Base-by-base conservation (phyloP, 768 basidiomycete species). In the Trametes sanguinea region DNA sequence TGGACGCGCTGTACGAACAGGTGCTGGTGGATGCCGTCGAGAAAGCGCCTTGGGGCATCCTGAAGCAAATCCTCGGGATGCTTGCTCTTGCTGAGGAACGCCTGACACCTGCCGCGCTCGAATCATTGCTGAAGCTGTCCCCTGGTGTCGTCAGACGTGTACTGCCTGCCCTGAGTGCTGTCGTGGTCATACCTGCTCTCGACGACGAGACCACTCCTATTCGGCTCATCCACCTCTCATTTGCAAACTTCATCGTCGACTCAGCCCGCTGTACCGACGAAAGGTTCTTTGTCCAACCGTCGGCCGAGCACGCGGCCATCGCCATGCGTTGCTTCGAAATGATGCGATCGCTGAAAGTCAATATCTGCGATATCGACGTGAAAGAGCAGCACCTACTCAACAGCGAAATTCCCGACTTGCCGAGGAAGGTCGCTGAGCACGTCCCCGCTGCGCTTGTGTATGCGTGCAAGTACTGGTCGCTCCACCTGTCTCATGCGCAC, bases 361-460 rank as follows among this genome's bases (percentile, higher is more conserved):
- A 65, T 33, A 57, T 65, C 30, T 62, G 60, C 39, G 29, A 30
- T 6, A 13, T 44, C 40, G 27, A 14, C 1, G 3, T 17, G 17
- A 9, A 29, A 17, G 4, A 54, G 3, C 14, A 43, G 11, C 13
- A 8, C 29, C n/a, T 62, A 7, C 42, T 42, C 6, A 61, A 62
- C 48, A n/a, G 2, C 29, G 63, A 64, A 27, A 55, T 64, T 4
- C 45, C 45, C 1, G 52, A 44, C 17, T 43, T 40, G n/a, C 13
- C 10, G n/a, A 17, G 11, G 4, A n/a, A 44, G 6, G 54, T 67
- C 6, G 27, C n/a, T 3, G 27, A 27, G n/a, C 27, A 53, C n/a
- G 57, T 70, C 22, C 61, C 67, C 6, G 22, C 46, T 2, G 53
- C 65, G 13, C 32, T 72, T 11, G 63, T 60, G 50, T 72, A 72